A percentile compares a stretch with the other conserved stretches of the same genome.
These are phyloP conservation scores for Claviceps humidiphila DNA, from an alignment of 2,329 filamentous ascomycete genomes.

Conservation along the genomic window DNA sequence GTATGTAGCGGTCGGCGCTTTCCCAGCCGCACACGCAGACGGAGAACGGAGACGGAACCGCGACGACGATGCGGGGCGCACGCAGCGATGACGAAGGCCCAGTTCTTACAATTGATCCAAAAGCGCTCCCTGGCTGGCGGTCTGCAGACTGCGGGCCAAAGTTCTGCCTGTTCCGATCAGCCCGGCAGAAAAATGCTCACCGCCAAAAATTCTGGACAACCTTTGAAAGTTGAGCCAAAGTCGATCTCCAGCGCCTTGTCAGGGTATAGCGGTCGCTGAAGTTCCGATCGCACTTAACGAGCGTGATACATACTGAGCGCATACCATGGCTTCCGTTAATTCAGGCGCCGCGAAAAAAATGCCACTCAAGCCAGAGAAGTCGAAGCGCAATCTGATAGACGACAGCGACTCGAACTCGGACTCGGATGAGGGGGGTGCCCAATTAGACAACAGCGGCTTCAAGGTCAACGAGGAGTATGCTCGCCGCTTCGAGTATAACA, in stretches of 20 bases:
- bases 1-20: neutral
- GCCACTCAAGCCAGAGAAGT: slow-evolving; percentile 17
- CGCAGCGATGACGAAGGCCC: neutral
- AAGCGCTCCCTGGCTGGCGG: neutral
- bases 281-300: neutral
- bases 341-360: neutral
- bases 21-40: neutral
- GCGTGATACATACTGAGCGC: neutral
- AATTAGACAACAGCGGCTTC: slow-evolving; percentile 36
- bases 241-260: neutral
- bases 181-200: slow-evolving; percentile 13
- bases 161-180: slow-evolving; percentile 2
- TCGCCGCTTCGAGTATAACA: slow-evolving; percentile 85
- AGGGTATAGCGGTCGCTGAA: neutral
- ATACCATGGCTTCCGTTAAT: slow-evolving; percentile 8
- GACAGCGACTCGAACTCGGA: slow-evolving; percentile 41
- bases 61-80: neutral
- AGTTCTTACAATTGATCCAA: neutral
- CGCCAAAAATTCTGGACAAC: slow-evolving; percentile 19
- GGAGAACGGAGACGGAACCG: neutral
- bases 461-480: slow-evolving; percentile 89
- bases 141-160: neutral
- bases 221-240: neutral
- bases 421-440: slow-evolving; percentile 30
- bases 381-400: slow-evolving; percentile 40